Evolutionary conservation across 2,329 filamentous ascomycete species (phyloP).

Genomic region (Myriosclerotinia curreyana): DNA sequence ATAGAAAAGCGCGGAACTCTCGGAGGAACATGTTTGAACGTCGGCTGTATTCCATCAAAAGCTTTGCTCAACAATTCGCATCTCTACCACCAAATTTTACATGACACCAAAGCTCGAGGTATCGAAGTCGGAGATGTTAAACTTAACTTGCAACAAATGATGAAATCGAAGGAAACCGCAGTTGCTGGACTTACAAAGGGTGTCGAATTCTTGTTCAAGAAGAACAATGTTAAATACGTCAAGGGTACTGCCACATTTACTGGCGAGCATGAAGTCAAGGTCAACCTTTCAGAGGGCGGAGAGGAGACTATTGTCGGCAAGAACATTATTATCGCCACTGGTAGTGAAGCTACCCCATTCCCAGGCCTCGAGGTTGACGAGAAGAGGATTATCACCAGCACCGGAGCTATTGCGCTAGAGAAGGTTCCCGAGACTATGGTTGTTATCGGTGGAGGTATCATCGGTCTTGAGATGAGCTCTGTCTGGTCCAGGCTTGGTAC

Average conservation of each 20-base stretch:
- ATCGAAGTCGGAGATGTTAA: slow-evolving; percentile 98
- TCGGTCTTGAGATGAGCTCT: slow-evolving; percentile 96
- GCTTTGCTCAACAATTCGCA: slow-evolving; percentile 99
- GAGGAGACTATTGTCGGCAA: slow-evolving; percentile 84
- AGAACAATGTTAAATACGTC: slow-evolving; percentile 97
- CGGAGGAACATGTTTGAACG: slow-evolving; percentile 96
- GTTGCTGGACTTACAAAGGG: slow-evolving; percentile 90
- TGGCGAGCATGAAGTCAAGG: slow-evolving; percentile 87
- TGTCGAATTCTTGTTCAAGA: slow-evolving; percentile 97
- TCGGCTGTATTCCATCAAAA: slow-evolving; percentile 99
- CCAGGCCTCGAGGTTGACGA: slow-evolving; percentile 94
- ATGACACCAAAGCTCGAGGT: slow-evolving; percentile 95
- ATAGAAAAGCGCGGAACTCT: slow-evolving; percentile 97
- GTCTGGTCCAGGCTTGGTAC: slow-evolving; percentile 94
- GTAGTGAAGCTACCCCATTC: slow-evolving; percentile 93
- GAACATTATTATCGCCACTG: slow-evolving; percentile 98
- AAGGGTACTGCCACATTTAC: slow-evolving; percentile 87
- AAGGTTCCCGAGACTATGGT: slow-evolving; percentile 95
- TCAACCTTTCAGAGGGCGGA: slow-evolving; percentile 85
- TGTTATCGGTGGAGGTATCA: slow-evolving; percentile 97
- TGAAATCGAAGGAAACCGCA: slow-evolving; percentile 97
- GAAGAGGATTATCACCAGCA: slow-evolving; percentile 96
- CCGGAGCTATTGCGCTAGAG: slow-evolving; percentile 83
- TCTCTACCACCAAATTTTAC: slow-evolving; percentile 93
- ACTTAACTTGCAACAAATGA: slow-evolving; percentile 90